Evolutionary conservation across 2,329 filamentous ascomycete genomes (phyloP), one percentile per base, ranked within the genome.

Genomic region (Trichoderma endophyticum): DNA sequence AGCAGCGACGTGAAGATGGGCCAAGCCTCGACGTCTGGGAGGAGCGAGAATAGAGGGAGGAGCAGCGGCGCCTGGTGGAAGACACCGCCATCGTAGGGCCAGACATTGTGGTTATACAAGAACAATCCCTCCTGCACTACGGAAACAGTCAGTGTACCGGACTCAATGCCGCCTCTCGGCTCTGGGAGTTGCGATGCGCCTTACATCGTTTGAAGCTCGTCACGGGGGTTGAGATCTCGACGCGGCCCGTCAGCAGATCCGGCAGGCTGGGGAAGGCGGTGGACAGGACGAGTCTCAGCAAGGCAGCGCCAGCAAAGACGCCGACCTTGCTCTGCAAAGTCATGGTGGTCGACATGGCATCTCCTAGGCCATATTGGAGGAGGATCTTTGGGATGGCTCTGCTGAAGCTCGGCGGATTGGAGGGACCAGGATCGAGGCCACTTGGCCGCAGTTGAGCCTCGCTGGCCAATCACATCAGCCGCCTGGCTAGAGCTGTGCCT

Each of bases 201-300:
- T 82, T 87, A 97, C 95, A 86, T 89, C 96, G 90, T 86, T 98
- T 98, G 88, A 98, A 99, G 88, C 95, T 97, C 77, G 94, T 98
- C 61, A 98, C 92, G 51, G 96, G 95, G 26, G 96, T 99, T 59
- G 96, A 98, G 78, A 99, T 92, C 86, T 99, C 96, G 77, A 98
- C 96, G 79, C 96, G 92, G 75, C 92, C 93, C 24, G 94, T 96
- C 74, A 99, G 87, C 74, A 97, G 87, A 80, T 94, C 91, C 67
- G 95, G 93, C 54, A 99, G 86, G 48, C 89, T 89, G 74, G 96
- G 95, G 80, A 98, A 97, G 72, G 90, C 86, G 72, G 91, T 86
- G 80, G 94, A 95, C 68, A 98, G 88, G 71, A 93, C 83, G 73
- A 98, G 86, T 76, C 96, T 91, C 76, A 98, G 85, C 74, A 91